Evolutionary conservation across 495 filamentous ascomycete species (phyloP), one percentile per base, ranked within the genome.

Genomic region (Lasiosphaeria miniovina): DNA sequence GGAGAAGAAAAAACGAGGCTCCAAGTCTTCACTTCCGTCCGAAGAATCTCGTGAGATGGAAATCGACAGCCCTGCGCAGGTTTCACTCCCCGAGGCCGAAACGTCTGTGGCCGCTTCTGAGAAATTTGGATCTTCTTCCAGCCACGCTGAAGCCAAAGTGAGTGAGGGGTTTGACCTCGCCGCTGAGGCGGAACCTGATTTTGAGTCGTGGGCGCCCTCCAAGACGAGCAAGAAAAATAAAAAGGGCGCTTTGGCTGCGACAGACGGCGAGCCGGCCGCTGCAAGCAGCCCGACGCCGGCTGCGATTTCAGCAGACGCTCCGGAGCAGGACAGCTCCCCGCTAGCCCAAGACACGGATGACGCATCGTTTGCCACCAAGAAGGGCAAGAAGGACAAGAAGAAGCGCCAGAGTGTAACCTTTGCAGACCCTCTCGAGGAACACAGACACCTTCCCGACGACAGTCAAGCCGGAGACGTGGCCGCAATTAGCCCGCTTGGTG

Each of bases 401-500:
- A 71, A 77, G 60, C 74, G 73, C 54, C 69, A 71, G 60, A 68
- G 65, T 50, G 64, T 69, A 17, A 62, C 52, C 32, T 68, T 67
- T 49, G 61, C 66, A 6, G 60, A 67, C 17, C 69, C 68, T 36
- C 54, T 68, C 48, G 65, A 71, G 49, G 65, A 66, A 59, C 63
- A 61, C 4, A 7, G 58, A 1, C 1, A 31, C 15, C 24, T 6
- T 33, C 35, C 53, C 36, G 49, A 32, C 36, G 52, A 40, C 4
- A 35, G 24, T 24, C 24, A 24, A 24, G 24, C 24, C 24, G 24
- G 24, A 24, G 24, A 24, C 24, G 24, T 24, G 24, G 24, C 24
- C 24, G 24, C 24, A 0, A 24, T 24, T 24, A 24, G 24, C 24
- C 49, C 8, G 31, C 12, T 9, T 24, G 12, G 48, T 11, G 11